Conservation (phyloP, 2,329 filamentous ascomycete genomes). For the Niveomyces coronatus region DNA sequence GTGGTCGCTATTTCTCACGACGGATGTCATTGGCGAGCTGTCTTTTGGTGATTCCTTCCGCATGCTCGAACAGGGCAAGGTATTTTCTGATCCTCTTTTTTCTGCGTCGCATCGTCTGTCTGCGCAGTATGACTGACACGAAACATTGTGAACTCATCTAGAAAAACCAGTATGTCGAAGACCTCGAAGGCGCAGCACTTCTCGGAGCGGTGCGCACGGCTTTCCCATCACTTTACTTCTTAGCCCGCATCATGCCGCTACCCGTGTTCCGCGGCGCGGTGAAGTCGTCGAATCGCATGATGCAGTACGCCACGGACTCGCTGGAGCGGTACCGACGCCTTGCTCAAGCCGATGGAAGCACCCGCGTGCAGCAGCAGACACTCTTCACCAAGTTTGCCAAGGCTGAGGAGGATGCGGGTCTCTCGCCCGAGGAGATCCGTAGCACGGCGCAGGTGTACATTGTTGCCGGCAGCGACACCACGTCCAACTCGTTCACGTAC, state of each 20-base stretch:
- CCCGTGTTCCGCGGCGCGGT: no score
- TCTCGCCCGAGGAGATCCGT: not conserved
- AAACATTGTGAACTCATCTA: not conserved
- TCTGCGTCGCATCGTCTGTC: not conserved
- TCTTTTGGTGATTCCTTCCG: not conserved
- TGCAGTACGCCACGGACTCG: not conserved
- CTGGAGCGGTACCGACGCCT: not conserved
- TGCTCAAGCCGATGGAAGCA: not conserved
- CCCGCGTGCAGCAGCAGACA: not conserved
- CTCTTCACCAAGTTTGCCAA: not conserved
- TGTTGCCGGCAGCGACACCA: constrained; percentile 37
- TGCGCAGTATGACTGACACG: not conserved
- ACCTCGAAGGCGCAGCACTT: no score
- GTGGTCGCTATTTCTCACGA: not conserved
- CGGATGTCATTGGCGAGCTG: not conserved
- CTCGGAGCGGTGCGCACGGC: no score
- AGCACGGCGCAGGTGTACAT: constrained; percentile 22
- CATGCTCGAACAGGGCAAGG: not conserved
- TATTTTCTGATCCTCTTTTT: not conserved
- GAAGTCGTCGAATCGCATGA: no score
- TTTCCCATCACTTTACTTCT: no score
- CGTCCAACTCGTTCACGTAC: constrained; percentile 35
- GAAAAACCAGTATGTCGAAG: no score
- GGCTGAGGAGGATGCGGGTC: not conserved
- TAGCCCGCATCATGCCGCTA: no score